phyloP scores from a whole-genome alignment of 805 yeast genomes.

The Starmerella potacharoeniae region DNA sequence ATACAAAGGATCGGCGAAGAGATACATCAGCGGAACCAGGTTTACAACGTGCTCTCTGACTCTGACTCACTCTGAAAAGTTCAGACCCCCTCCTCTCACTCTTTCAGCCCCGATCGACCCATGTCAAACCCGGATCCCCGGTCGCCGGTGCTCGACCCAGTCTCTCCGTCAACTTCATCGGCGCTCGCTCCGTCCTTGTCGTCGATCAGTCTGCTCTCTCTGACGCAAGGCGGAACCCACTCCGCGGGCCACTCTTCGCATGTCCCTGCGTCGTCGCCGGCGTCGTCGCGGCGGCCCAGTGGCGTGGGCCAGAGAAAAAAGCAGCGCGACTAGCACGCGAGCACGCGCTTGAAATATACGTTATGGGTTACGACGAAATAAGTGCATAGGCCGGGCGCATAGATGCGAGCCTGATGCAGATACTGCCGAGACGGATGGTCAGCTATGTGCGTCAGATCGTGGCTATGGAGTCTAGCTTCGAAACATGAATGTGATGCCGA shows the following conservation, averaged over 20 bases:
- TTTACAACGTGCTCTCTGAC: too few relatives aligned
- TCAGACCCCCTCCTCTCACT: background rate
- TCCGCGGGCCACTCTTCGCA: background rate
- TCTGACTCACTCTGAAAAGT: too few relatives aligned
- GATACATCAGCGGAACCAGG: too few relatives aligned
- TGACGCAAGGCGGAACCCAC: background rate
- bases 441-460: too few relatives aligned
- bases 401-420: too few relatives aligned
- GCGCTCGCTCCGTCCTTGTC: constrained; percentile 13
- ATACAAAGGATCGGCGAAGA: too few relatives aligned
- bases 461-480: too few relatives aligned
- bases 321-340: background rate
- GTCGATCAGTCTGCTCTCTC: constrained; percentile 14
- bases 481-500: too few relatives aligned
- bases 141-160: background rate
- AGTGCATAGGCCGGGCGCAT: too few relatives aligned
- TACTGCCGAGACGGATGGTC: too few relatives aligned
- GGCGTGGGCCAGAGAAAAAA: background rate
- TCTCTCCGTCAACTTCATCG: background rate
- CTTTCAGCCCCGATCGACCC: background rate
- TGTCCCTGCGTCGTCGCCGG: background rate
- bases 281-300: background rate
- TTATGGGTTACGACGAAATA: too few relatives aligned
- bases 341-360: too few relatives aligned
- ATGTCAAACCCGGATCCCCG: background rate